Conservation (phyloP, 495 filamentous ascomycete species). For the Neurospora sp. region DNA sequence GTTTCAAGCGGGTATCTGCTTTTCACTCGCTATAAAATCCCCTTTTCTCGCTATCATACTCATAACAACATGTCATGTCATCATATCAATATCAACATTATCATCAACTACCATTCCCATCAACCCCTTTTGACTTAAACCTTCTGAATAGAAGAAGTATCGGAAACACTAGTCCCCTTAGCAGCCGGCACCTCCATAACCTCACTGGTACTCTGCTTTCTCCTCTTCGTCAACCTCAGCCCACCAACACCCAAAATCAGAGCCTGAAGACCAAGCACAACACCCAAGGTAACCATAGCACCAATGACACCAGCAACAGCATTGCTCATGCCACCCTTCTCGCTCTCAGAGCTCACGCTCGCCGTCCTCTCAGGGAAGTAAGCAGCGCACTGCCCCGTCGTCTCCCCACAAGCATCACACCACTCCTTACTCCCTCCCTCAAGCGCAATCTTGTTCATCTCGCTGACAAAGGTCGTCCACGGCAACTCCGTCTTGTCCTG, state of each 20-base stretch:
- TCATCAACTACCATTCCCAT: not conserved
- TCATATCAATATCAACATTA: not conserved
- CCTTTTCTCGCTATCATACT: not conserved
- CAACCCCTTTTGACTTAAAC: not conserved
- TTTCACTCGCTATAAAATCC: not conserved
- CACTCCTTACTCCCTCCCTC: constrained; percentile 45
- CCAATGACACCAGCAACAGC: constrained; percentile 47
- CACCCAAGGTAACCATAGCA: constrained; percentile 36
- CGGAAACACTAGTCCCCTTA: not conserved
- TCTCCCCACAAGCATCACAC: constrained; percentile 60
- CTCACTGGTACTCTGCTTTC: not conserved
- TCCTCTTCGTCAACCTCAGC: constrained; percentile 27
- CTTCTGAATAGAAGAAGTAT: not conserved
- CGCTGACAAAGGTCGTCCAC: constrained; percentile 51
- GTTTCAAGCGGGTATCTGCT: not conserved
- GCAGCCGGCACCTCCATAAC: not conserved
- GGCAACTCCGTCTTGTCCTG: constrained; percentile 39
- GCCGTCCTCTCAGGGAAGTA: not conserved
- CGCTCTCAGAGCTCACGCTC: too few relatives aligned
- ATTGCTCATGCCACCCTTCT: constrained; percentile 20
- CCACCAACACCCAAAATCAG: constrained; percentile 27
- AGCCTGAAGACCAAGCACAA: constrained; percentile 31
- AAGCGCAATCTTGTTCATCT: constrained; percentile 53
- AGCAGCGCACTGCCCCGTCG: constrained; percentile 47
- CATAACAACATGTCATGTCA: not conserved